Evolutionary conservation across 176 grass and related monocot genomes (phyloP), one percentile per base, ranked within the genome.

Genomic region (Musa itinerans): DNA sequence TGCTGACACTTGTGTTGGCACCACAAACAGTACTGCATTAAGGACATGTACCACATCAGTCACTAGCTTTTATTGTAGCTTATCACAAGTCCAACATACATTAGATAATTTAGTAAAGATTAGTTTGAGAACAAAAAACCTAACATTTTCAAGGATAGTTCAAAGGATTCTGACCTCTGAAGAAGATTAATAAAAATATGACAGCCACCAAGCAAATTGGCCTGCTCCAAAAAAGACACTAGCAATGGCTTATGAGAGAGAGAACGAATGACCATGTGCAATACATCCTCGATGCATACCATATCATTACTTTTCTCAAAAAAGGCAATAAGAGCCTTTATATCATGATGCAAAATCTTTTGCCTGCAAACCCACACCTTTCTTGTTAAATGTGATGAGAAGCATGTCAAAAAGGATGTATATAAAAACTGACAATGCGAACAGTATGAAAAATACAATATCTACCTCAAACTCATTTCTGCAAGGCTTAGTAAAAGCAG

Each of bases 301-400:
- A 98, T 84, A 87, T 98, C 94, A 78, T 91, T 88, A 85, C 94
- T 98, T 87, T 81, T 93, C 85, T 98, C 94, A 9, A 98, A 85
- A 78, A 98, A 91, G 49, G 94, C 90, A 72, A 93, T 83, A 62
- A 98, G 83, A 79, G 86, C 88, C 82, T 76, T 98, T 83, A 98
- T 82, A 87, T 98, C 94, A 81, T 79, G 63, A 72, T 73, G 78
- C 72, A 80, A 88, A 85, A 93, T 86, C 71, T 98, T 93, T 71
- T 90, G 68, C 86, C 94, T 98, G 75, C 70, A 84, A 80, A 82
- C 9, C 77, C 63, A 89, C 69, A 72, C 72, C 75, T 57, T 24
- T 53, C 1, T 8, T 25, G 63, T 68, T 73, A 51, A 25, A 70
- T 52, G 56, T 74, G 56, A 11, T 17, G 12, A 53, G 54, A 48